These are phyloP conservation scores for Puccinia hordei DNA, from an alignment of 1,284 basidiomycete species.

Conservation along the genomic window DNA sequence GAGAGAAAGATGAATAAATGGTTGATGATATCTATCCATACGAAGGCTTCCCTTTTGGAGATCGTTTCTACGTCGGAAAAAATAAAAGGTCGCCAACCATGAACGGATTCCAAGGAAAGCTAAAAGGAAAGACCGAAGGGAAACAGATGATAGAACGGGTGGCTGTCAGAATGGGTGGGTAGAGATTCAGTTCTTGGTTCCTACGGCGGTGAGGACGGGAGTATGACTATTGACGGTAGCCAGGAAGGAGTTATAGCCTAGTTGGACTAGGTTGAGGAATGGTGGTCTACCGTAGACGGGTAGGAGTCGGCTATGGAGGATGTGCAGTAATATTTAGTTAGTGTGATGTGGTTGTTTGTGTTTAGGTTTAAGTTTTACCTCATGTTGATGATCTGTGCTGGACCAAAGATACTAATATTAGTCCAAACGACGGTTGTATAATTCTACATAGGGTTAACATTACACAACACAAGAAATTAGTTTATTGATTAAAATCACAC, in stretches of 20 bases:
- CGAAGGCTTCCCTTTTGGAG: too few relatives aligned
- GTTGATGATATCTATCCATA: too few relatives aligned
- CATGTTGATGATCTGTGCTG: constrained; percentile 55
- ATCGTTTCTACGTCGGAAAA: too few relatives aligned
- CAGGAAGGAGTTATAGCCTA: constrained; percentile 44
- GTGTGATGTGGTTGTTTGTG: background rate
- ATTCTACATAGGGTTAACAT: constrained; percentile 49
- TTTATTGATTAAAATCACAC: too few relatives aligned
- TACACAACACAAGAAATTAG: too few relatives aligned
- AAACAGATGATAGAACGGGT: too few relatives aligned
- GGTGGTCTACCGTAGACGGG: constrained; percentile 56
- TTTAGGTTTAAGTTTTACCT: constrained; percentile 4
- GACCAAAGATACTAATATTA: constrained; percentile 54
- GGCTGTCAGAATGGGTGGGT: too few relatives aligned
- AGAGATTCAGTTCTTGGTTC: background rate
- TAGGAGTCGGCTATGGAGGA: constrained; percentile 48
- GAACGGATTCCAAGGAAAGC: too few relatives aligned
- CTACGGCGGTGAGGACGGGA: background rate
- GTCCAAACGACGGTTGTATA: constrained; percentile 45
- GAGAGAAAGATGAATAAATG: too few relatives aligned
- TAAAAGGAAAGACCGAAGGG: too few relatives aligned
- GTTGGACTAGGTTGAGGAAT: constrained; percentile 55
- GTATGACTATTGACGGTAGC: background rate
- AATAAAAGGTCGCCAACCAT: too few relatives aligned
- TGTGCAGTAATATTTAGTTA: background rate